Evolutionary conservation across 163 green algal genomes (phyloP), one percentile per base, ranked within the genome.

Genomic region (Chlamydomonas reinhardtii): DNA sequence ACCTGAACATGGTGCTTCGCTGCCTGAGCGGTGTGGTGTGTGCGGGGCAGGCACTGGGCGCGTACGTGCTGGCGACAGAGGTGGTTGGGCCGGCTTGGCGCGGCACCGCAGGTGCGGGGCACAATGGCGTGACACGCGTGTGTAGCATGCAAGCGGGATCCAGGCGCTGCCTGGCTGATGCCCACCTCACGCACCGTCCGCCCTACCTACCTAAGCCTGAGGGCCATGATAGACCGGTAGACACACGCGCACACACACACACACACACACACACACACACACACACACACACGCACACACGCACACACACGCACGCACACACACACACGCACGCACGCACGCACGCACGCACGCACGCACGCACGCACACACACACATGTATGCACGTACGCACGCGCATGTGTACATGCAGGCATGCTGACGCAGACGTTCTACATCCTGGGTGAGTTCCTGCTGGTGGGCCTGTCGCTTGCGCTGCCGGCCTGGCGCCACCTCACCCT

Each of bases 401-500:
- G 2, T 8, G 5, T 8, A 8, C 22, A 19, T 6, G 2, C 27
- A 70, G 62, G 62, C 62, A 70, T 70, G 62, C 62, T 70, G 27
- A 70, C 62, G 5, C 62, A 92, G 80, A 81, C 88, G 15, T 90
- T 88, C 59, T 92, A 87, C 85, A 89, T 90, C 29, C 29, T 90
- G 14, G 89, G 89, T 12, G 89, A 92, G 76, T 85, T 90, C 54
- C 29, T 77, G 62, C 75, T 92, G 43, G 89, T 90, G 56, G 54
- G 66, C 11, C 62, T 89, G 32, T 88, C 79, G 0, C 74, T 86
- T 59, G 75, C 64, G 17, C 59, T 90, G 14, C 62, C 68, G 11
- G 65, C 68, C 70, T 92, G 89, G 89, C 82, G 89, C 35, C 56
- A 25, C 32, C 85, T 87, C 20, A 82, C 82, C 6, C 19, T 69